These are phyloP conservation scores for Neonectria faginata DNA, from an alignment of 2,329 filamentous ascomycete genomes.

Conservation along the genomic window DNA sequence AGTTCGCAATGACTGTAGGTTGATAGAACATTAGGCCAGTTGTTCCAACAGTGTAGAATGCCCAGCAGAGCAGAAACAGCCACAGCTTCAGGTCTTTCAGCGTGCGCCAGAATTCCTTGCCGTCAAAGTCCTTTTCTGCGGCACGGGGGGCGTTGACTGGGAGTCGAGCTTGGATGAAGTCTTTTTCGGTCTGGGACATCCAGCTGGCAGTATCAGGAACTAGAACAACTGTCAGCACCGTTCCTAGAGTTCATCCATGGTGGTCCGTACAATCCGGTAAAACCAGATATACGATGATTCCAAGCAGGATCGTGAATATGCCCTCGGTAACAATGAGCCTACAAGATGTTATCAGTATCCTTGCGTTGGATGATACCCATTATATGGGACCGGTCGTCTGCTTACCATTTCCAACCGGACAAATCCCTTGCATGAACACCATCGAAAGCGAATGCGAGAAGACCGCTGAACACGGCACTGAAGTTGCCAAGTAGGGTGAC, in stretches of 20 bases:
- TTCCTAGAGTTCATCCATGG: too few relatives aligned
- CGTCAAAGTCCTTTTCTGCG: conserved; percentile 55
- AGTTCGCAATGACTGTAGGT: conserved; percentile 7
- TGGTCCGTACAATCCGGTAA: conserved; percentile 16
- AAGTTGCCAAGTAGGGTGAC: conserved; percentile 60
- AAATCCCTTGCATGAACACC: conserved; percentile 51
- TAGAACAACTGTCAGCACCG: conserved; percentile 52
- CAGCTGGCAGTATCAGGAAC: conserved; percentile 58
- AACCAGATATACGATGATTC: conserved; percentile 7
- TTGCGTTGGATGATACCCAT: too few relatives aligned
- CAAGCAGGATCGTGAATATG: conserved; percentile 5
- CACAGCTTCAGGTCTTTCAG: conserved; percentile 57
- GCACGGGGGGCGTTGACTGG: conserved; percentile 57
- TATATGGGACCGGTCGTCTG: neutral
- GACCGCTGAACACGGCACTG: conserved; percentile 54
- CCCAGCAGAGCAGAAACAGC: conserved; percentile 47
- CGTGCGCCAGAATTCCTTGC: conserved; percentile 52
- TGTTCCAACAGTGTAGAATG: neutral
- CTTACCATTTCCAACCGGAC: conserved; percentile 47
- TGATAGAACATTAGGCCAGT: neutral
- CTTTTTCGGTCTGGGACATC: conserved; percentile 59
- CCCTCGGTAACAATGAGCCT: conserved; percentile 12
- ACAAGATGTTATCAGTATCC: neutral
- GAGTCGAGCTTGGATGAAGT: conserved; percentile 60
- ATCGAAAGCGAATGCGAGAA: conserved; percentile 59